Conservation (phyloP, 805 yeast genomes). For the Brettanomyces naardenensis region DNA sequence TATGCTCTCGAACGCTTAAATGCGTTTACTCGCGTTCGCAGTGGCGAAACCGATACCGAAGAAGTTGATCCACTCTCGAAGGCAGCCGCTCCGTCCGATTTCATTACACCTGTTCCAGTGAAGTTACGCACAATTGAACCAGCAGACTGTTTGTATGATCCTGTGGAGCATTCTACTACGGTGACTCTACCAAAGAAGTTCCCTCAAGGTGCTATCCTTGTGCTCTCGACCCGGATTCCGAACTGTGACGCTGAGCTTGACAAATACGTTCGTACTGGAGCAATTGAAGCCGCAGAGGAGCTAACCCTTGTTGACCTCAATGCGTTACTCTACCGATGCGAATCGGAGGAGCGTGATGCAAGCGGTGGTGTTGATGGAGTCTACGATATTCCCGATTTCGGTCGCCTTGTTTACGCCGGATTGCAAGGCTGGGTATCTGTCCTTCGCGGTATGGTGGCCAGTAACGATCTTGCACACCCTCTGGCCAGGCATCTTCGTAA, state of each 20-base stretch:
- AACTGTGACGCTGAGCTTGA: slow-evolving; percentile 62
- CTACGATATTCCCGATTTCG: slow-evolving; percentile 67
- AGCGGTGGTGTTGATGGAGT: slow-evolving; percentile 66
- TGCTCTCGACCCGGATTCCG: slow-evolving; percentile 62
- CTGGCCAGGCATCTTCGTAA: slow-evolving; percentile 69
- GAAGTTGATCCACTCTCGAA: neutral
- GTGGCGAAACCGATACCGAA: neutral
- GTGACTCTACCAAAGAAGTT: slow-evolving; percentile 56
- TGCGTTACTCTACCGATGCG: slow-evolving; percentile 66
- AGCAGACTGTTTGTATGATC: slow-evolving; percentile 40
- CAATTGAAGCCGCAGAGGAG: slow-evolving; percentile 58
- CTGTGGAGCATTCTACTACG: slow-evolving; percentile 34
- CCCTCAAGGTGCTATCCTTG: slow-evolving; percentile 88
- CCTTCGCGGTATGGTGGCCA: slow-evolving; percentile 49
- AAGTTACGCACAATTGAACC: slow-evolving; percentile 43
- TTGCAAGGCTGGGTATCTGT: slow-evolving; percentile 86
- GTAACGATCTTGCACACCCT: slow-evolving; percentile 80
- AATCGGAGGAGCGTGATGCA: slow-evolving; percentile 80
- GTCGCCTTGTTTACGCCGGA: slow-evolving; percentile 78
- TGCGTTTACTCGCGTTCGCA: too few species aligned
- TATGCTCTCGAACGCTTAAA: slow-evolving; percentile 32
- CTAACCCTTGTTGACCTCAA: slow-evolving; percentile 66
- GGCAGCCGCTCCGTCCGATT: neutral
- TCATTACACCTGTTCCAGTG: slow-evolving; percentile 60
- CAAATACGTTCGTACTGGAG: slow-evolving; percentile 63